phyloP scores from a whole-genome alignment of 768 basidiomycete species.

The Pleurotus tuoliensis region DNA sequence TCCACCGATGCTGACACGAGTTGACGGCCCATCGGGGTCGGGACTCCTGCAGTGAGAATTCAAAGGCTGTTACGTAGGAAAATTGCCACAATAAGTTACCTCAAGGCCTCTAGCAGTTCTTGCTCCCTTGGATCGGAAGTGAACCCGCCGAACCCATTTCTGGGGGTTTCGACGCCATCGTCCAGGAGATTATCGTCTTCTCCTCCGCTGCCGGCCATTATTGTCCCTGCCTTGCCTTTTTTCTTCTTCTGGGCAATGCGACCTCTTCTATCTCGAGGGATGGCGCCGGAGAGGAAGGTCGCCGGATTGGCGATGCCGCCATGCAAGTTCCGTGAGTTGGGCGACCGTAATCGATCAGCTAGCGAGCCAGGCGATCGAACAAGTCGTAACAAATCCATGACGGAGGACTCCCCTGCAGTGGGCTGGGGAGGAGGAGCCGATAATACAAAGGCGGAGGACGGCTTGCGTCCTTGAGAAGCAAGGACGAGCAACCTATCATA shows the following conservation, averaged over 20 bases:
- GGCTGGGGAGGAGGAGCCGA: slow-evolving; percentile 53
- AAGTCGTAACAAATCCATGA: slow-evolving; percentile 60
- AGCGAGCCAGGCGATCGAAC: slow-evolving; percentile 52
- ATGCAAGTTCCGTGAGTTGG: slow-evolving; percentile 18
- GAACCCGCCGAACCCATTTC: slow-evolving; percentile 32
- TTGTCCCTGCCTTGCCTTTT: slow-evolving; percentile 24
- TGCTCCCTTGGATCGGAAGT: slow-evolving; percentile 38
- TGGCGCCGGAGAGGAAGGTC: slow-evolving; percentile 68
- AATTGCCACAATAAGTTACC: slow-evolving; percentile 25
- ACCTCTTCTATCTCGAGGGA: slow-evolving; percentile 76
- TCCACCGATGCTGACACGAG: slow-evolving; percentile 57
- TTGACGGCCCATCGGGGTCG: slow-evolving; percentile 33
- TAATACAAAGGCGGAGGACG: slow-evolving; percentile 56
- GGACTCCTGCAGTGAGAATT: slow-evolving; percentile 41
- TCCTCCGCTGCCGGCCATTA: slow-evolving; percentile 26
- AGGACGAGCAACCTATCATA: slow-evolving; percentile 65
- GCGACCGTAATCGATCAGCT: slow-evolving; percentile 27
- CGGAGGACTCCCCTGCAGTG: slow-evolving; percentile 62
- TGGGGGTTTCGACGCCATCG: slow-evolving; percentile 47
- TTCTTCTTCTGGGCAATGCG: slow-evolving; percentile 58
- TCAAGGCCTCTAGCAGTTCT: slow-evolving; percentile 53
- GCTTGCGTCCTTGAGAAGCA: slow-evolving; percentile 62
- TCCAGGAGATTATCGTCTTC: slow-evolving; percentile 36
- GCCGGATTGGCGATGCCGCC: slow-evolving; percentile 16
- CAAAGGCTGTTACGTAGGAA: neutral